phyloP scores from a whole-genome alignment of 2,329 filamentous ascomycete species.

The Colletotrichum simmondsii region DNA sequence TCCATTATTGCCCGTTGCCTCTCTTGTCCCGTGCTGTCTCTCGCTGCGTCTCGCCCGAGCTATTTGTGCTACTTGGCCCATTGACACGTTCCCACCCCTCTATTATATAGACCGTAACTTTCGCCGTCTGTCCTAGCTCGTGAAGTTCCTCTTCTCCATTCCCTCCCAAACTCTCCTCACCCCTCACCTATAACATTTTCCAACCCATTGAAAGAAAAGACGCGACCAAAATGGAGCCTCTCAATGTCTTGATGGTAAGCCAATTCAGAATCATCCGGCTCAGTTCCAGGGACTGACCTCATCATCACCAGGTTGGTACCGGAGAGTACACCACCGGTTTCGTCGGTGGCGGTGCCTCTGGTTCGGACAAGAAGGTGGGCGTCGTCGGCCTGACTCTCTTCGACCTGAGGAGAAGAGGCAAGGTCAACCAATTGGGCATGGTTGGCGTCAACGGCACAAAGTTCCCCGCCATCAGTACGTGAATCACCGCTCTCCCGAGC shows the following conservation, averaged over 20 bases:
- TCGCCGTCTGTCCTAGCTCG: neutral
- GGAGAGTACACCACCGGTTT: constrained; percentile 98
- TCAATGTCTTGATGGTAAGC: constrained; percentile 76
- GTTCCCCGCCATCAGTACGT: constrained; percentile 88
- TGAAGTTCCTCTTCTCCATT: constrained; percentile 3
- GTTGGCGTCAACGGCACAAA: constrained; percentile 89
- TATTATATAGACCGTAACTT: constrained; percentile 25
- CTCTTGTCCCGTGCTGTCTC: neutral
- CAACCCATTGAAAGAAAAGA: constrained; percentile 20
- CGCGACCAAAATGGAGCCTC: constrained; percentile 60
- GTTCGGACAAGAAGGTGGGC: constrained; percentile 95
- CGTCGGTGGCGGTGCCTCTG: constrained; percentile 83
- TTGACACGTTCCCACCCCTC: neutral
- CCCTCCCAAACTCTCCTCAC: neutral
- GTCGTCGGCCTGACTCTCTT: constrained; percentile 92
- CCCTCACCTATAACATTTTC: neutral
- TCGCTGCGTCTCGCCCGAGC: constrained; percentile 23
- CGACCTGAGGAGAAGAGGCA: constrained; percentile 87
- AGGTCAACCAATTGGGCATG: constrained; percentile 89
- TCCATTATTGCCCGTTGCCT: neutral
- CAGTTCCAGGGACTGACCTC: constrained; percentile 26
- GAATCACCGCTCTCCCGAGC: neutral
- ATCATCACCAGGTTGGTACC: constrained; percentile 75
- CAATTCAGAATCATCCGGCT: neutral
- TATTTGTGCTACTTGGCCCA: constrained; percentile 8